Conservation (phyloP, 2,329 filamentous ascomycete genomes). For the Epichloe hybrida region DNA sequence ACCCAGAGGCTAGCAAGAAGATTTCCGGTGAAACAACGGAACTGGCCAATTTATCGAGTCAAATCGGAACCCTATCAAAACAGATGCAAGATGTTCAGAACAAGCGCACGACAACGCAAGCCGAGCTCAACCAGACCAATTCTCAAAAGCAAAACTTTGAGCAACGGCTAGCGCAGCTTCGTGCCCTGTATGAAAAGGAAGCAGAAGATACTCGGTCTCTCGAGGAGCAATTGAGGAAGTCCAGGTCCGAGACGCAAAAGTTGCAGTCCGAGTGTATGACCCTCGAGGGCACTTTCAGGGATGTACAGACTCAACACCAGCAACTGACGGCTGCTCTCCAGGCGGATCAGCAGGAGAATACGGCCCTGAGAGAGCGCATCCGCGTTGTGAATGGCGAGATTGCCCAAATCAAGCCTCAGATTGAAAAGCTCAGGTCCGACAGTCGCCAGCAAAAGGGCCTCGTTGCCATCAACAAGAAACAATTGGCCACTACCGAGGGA, state of each 20-base stretch:
- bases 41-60: conserved; percentile 89
- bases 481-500: conserved; percentile 75
- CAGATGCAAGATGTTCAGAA: conserved; percentile 89
- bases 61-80: conserved; percentile 78
- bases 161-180: conserved; percentile 70
- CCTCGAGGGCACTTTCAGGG: conserved; percentile 67
- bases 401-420: conserved; percentile 68
- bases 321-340: conserved; percentile 63
- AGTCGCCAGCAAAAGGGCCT: conserved; percentile 91
- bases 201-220: conserved; percentile 72
- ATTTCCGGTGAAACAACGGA: conserved; percentile 82
- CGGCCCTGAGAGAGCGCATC: conserved; percentile 75
- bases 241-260: conserved; percentile 70
- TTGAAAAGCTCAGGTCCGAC: conserved; percentile 87
- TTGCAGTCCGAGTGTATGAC: conserved; percentile 72
- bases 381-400: conserved; percentile 71
- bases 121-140: conserved; percentile 66
- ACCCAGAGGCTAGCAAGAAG: conserved; percentile 78
- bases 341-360: conserved; percentile 80
- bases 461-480: conserved; percentile 97
- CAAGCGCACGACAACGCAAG: conserved; percentile 66
- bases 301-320: conserved; percentile 70
- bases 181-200: conserved; percentile 85
- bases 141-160: conserved; percentile 92
- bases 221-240: conserved; percentile 66